Conservation (phyloP, 257 asterid genomes). For the Jaltomata sinuosa region DNA sequence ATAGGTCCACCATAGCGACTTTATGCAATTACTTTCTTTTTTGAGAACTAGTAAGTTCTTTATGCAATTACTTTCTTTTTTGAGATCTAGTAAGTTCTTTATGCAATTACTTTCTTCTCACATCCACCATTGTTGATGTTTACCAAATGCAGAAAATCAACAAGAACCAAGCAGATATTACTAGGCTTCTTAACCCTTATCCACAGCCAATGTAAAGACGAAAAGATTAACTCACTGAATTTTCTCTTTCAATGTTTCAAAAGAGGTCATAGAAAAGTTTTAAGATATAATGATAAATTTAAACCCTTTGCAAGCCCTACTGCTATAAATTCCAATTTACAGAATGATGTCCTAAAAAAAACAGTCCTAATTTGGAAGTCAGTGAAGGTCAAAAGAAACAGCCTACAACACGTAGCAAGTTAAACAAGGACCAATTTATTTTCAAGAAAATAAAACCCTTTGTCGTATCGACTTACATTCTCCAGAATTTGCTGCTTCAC, state of each 20-base stretch:
- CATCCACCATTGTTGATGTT: background rate
- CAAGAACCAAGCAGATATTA: background rate
- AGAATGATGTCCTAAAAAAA: background rate
- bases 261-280: background rate
- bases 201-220: background rate
- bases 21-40: background rate
- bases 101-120: background rate
- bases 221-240: background rate
- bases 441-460: background rate
- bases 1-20: background rate
- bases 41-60: background rate
- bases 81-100: background rate
- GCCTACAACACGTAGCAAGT: background rate
- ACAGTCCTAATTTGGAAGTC: background rate
- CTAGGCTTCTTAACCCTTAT: background rate
- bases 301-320: background rate
- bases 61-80: background rate
- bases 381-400: background rate
- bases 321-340: background rate
- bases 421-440: background rate
- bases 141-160: background rate
- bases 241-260: background rate
- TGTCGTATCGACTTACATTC: constrained; percentile 37
- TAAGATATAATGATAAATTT: background rate
- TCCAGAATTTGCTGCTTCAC: constrained; percentile 81